Percentiles rank a stretch among this genome's conserved stretches.
Conservation (phyloP, 106 monocot genomes). For the Dioscorea zingiberensis region DNA sequence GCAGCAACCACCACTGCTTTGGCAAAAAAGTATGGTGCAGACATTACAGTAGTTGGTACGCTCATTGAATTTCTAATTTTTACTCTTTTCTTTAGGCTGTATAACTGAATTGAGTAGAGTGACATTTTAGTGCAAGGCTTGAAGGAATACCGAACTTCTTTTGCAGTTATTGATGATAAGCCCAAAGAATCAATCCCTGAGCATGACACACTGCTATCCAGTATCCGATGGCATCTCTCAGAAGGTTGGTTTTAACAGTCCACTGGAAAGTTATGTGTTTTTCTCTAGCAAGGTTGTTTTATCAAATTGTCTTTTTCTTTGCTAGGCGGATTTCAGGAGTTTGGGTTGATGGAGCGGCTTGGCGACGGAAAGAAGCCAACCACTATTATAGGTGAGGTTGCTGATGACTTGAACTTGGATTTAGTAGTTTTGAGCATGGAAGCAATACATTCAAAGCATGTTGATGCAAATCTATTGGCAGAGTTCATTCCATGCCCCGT, state of each 20-base stretch:
- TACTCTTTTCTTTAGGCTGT: background rate
- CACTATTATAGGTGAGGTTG: conserved; percentile 90
- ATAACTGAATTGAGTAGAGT: conserved; percentile 3
- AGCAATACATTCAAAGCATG: conserved; percentile 92
- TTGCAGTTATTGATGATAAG: conserved; percentile 92
- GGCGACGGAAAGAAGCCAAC: conserved; percentile 95
- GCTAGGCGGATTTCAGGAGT: conserved; percentile 86
- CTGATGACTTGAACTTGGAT: conserved; percentile 86
- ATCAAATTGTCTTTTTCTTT: background rate
- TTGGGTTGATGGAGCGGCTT: conserved; percentile 79
- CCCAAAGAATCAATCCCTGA: conserved; percentile 87
- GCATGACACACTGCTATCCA: conserved; percentile 70
- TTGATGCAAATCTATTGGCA: conserved; percentile 93
- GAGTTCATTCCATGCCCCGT: conserved; percentile 98
- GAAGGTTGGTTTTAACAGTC: conserved; percentile 58
- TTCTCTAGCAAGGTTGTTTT: background rate
- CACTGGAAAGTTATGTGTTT: no score
- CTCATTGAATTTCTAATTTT: conserved; percentile 4
- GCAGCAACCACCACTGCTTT: conserved; percentile 77
- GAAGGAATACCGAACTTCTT: conserved; percentile 15
- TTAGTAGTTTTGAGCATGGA: conserved; percentile 97
- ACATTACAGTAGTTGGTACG: conserved; percentile 97
- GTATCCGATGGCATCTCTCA: conserved; percentile 94
- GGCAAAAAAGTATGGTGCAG: conserved; percentile 89
- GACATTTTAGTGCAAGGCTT: conserved; percentile 14